Conservation (phyloP, 768 basidiomycete genomes). For the Mycena alexandri region DNA sequence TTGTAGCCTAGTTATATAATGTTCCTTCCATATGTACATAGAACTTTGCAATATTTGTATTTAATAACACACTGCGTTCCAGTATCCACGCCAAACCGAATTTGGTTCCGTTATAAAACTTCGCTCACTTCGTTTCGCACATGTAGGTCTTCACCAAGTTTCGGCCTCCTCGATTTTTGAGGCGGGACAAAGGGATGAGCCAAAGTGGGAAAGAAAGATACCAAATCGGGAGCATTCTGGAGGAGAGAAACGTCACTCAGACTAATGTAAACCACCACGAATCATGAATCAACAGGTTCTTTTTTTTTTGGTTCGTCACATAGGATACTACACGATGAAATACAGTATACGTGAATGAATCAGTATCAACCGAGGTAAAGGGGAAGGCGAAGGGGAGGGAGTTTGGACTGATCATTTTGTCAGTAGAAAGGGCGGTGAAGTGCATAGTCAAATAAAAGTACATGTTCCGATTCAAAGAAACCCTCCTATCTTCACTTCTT, state of each 20-base stretch:
- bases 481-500: slow-evolving; percentile 54
- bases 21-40: slow-evolving; percentile 16
- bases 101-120: too few relatives aligned
- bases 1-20: slow-evolving; percentile 35
- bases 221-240: too few relatives aligned
- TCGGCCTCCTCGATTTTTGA: too few relatives aligned
- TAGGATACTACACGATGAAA: slow-evolving; percentile 38
- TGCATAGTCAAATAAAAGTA: slow-evolving; percentile 49
- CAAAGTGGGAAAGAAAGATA: too few relatives aligned
- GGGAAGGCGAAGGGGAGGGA: slow-evolving; percentile 22
- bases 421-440: slow-evolving; percentile 37
- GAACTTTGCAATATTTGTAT: slow-evolving; percentile 17
- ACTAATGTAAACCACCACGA: background rate
- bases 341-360: slow-evolving; percentile 39
- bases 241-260: too few relatives aligned
- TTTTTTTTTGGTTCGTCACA: slow-evolving; percentile 33
- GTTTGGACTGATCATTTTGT: slow-evolving; percentile 37
- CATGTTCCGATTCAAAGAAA: slow-evolving; percentile 37
- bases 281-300: slow-evolving; percentile 1
- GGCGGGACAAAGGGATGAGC: too few relatives aligned
- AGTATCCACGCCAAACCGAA: too few relatives aligned
- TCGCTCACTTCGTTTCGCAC: too few relatives aligned
- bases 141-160: too few relatives aligned
- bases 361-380: slow-evolving; percentile 33
- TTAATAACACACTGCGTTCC: background rate